Base-by-base conservation (phyloP, 2,329 filamentous ascomycete genomes). In the Colletotrichum simmondsii region DNA sequence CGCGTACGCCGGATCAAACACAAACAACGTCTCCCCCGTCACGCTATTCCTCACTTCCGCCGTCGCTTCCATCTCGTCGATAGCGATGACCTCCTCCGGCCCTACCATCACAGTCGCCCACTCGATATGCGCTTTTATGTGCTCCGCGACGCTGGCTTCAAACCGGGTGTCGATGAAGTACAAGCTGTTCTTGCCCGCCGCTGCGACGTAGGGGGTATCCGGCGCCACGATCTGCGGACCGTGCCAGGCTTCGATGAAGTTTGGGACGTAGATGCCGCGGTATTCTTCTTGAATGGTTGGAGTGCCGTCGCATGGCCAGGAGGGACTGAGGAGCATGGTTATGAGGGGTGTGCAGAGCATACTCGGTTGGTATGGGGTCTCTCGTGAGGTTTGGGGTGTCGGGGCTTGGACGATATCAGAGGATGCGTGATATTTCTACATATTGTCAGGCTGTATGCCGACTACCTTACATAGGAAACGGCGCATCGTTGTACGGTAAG, bases 131-230 rank as follows among this genome's bases (percentile, higher is more conserved):
- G 58, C 26, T 52, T 75, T 75, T 37, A 75, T 65, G 46, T 75
- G 68, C 46, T 52, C 28, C 4, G 75, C 74, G 30, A 65, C 64
- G 10, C 70, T 54, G 10, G 70, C 32, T 3, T 63, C 49, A 16
- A 69, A 62, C 1, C 70, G 72, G 22, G 72, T 74, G 46, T 76
- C 74, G 32, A 76, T 71, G n/a, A 72, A 75, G 63, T 75, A 71
- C 6, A 75, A 56, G 12, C 64, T 53, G 37, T 72, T 71, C 3
- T 19, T 19, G 49, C 75, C 70, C 7, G 62, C 65, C 12, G 68
- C 75, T 19, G 72, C 74, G 2, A 75, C 70, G 63, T 75, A 75
- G 3, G 72, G 75, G 1, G 75, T 69, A 4, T 75, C 61, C 19
- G 75, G 75, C 7, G 74, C 75, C 4, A 75, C 70, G 42, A 75